Evolutionary conservation across 495 filamentous ascomycete species (phyloP).

Genomic region (Entonaema liquescens): DNA sequence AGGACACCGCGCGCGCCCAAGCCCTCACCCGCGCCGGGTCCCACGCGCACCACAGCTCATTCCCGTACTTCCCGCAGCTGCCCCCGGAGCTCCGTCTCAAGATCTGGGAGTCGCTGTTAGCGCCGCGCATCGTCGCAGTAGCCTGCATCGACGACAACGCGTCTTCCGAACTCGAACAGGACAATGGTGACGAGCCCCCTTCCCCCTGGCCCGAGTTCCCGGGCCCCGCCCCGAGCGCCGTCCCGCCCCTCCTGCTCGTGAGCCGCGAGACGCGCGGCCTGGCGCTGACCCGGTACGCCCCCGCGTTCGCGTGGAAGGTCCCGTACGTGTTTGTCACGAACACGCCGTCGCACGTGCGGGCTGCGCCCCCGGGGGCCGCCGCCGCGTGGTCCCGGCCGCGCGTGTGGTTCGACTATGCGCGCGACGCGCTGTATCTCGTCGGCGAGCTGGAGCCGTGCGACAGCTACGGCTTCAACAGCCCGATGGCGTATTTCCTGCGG

Average conservation of each 20-base stretch:
- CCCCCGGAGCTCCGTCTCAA: constrained; percentile 58
- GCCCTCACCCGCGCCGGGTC: constrained; percentile 18
- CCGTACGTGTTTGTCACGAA: constrained; percentile 37
- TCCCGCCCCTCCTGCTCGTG: constrained; percentile 52
- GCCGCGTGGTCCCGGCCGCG: constrained; percentile 31
- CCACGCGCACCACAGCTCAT: constrained; percentile 36
- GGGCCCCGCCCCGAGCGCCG: background rate
- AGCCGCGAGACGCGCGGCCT: constrained; percentile 53
- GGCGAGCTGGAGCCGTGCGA: constrained; percentile 56
- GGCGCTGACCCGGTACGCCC: constrained; percentile 53
- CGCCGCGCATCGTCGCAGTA: constrained; percentile 49
- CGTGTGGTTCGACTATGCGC: constrained; percentile 53
- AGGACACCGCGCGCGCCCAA: constrained; percentile 32
- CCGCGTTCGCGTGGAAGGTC: constrained; percentile 53
- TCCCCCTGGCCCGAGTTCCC: constrained; percentile 8
- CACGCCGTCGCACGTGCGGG: constrained; percentile 7
- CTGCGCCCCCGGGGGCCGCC: background rate
- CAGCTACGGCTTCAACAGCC: constrained; percentile 52
- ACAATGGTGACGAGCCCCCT: constrained; percentile 9
- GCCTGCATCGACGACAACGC: constrained; percentile 42
- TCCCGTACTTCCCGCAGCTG: constrained; percentile 51
- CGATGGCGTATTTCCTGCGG: constrained; percentile 53
- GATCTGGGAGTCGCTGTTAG: constrained; percentile 54
- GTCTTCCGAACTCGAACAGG: constrained; percentile 12
- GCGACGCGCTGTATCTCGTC: constrained; percentile 50